Percentiles rank a stretch among this genome's conserved stretches.
These are phyloP conservation scores for Raddia guianensis DNA, from an alignment of 176 grass and related monocot genomes.

Conservation along the genomic window DNA sequence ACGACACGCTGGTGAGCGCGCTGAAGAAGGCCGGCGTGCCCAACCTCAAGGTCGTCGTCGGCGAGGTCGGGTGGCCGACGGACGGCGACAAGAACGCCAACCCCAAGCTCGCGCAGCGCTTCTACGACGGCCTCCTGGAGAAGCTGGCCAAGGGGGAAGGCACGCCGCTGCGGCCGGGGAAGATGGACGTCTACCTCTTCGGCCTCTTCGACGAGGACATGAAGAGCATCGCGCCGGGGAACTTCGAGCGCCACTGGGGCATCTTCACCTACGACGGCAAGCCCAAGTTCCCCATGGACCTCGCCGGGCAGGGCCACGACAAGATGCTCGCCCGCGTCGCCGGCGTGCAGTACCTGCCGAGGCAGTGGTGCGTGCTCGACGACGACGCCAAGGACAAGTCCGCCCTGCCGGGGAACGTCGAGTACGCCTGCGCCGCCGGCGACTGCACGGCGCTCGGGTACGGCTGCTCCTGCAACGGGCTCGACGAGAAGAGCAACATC, in stretches of 20 bases:
- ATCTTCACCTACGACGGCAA: slow-evolving; percentile 86
- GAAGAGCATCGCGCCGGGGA: slow-evolving; percentile 75
- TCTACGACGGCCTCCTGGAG: slow-evolving; percentile 68
- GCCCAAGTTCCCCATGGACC: slow-evolving; percentile 82
- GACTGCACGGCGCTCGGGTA: slow-evolving; percentile 83
- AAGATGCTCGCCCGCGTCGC: slow-evolving; percentile 44
- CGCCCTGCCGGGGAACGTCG: slow-evolving; percentile 42
- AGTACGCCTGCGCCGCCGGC: slow-evolving; percentile 67
- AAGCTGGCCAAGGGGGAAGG: slow-evolving; percentile 65
- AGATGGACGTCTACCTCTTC: slow-evolving; percentile 80
- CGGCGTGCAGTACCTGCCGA: slow-evolving; percentile 57
- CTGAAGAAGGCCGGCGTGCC: slow-evolving; percentile 80
- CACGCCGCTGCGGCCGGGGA: slow-evolving; percentile 61
- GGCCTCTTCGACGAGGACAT: slow-evolving; percentile 81
- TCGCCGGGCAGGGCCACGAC: slow-evolving; percentile 58
- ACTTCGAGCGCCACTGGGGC: slow-evolving; percentile 84
- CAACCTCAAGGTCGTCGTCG: slow-evolving; percentile 70
- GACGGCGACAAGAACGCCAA: slow-evolving; percentile 75
- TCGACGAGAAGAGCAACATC: slow-evolving; percentile 60
- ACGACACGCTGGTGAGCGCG: slow-evolving; percentile 68
- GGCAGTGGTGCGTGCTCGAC: slow-evolving; percentile 81
- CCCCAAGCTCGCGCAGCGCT: slow-evolving; percentile 44
- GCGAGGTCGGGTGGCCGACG: slow-evolving; percentile 85
- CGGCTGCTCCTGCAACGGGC: slow-evolving; percentile 57
- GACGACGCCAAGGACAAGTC: slow-evolving; percentile 49